Base-by-base conservation (phyloP, 2,329 filamentous ascomycete species). In the Colletotrichum melonis region DNA sequence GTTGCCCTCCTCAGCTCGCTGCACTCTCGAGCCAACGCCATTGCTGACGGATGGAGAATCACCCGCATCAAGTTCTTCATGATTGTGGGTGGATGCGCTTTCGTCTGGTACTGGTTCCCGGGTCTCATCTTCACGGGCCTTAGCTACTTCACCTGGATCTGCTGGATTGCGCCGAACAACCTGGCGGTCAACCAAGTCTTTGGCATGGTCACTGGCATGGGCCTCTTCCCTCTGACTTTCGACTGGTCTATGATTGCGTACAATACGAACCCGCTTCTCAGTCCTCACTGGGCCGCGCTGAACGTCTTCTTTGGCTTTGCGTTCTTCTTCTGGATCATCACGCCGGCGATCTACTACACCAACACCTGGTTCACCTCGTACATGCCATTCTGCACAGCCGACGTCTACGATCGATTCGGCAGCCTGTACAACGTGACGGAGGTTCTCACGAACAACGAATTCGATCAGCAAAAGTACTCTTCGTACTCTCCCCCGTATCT, bases 241-340 rank as follows among this genome's bases (percentile, higher is more conserved):
- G 84, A 86, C 76, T 86, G 84, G 77, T 78, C 79, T 2, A 77
- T 78, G 72, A 76, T 76, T 38, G 75, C 59, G 70, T 76, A 12
- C 67, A 73, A 73, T 57, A 78, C 82, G 76, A 81, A 85, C 67
- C 84, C 84, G 5, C 78, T 85, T 60, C 84, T 87, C 80, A 82
- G 86, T 7, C 87, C 88, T 3, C 87, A 87, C 77, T 88, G 90
- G 81, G 88, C 88, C 19, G 91, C 91, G 46, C 83, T 90, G 64
- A 93, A 93, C 79, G 89, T 88, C 16, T 84, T 92, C 73, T 81
- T 91, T 42, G 91, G 91, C 14, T 64, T 78, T 24, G 86, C 88
- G 49, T 84, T 91, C 7, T 75, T 89, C 42, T 88, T 86, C 56
- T 86, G 87, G 77, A 87, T 89, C 81, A 82, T 92, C 14, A 84